These are phyloP conservation scores for Lathyrus oleraceus DNA, from an alignment of 306 rosid genomes.

Conservation along the genomic window DNA sequence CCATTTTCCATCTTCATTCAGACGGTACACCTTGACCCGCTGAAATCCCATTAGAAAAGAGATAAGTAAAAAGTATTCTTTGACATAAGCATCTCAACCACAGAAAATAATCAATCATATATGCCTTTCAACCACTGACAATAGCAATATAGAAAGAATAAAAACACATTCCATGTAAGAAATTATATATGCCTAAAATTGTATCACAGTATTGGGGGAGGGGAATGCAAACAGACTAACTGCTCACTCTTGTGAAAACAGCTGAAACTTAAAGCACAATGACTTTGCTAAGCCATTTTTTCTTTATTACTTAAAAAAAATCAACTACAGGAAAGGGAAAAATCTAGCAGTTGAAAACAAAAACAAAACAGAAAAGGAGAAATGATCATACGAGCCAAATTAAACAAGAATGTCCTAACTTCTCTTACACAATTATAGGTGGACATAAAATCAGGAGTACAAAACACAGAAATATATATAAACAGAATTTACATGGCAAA, in stretches of 20 bases:
- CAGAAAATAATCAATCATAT: neutral
- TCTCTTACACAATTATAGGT: neutral
- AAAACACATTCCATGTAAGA: constrained; percentile 14
- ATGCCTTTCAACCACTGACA: constrained; percentile 22
- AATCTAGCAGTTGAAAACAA: constrained; percentile 21
- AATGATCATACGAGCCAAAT: neutral
- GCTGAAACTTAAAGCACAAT: neutral
- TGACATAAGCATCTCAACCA: constrained; percentile 17
- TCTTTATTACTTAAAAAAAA: constrained; percentile 18
- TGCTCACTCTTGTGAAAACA: neutral
- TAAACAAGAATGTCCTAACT: constrained; percentile 8
- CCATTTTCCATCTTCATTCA: constrained; percentile 95
- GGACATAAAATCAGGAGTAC: constrained; percentile 13
- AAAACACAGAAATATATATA: neutral
- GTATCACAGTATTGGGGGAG: neutral
- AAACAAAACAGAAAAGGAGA: neutral
- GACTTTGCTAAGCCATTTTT: neutral
- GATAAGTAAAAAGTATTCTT: constrained; percentile 24
- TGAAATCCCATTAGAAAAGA: constrained; percentile 48
- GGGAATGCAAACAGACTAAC: constrained; percentile 21
- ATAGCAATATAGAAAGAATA: constrained; percentile 14
- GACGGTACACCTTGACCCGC: constrained; percentile 97
- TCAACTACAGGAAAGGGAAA: neutral
- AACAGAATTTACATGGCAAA: constrained; percentile 6
- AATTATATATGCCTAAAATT: constrained; percentile 6